Conservation (phyloP, 2,329 filamentous ascomycete species). For the Pseudogymnoascus sp. region DNA sequence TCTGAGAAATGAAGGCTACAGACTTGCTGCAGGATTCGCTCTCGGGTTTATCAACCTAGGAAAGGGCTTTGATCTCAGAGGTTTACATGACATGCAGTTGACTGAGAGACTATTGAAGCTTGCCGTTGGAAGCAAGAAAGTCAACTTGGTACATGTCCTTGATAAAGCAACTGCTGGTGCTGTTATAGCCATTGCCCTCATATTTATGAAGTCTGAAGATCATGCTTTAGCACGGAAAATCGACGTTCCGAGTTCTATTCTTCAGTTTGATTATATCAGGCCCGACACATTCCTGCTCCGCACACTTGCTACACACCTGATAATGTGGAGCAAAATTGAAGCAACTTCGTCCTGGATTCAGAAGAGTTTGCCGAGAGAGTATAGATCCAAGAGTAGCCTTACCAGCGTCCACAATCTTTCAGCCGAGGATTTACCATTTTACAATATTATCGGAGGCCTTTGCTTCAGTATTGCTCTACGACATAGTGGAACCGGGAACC, state of each 20-base stretch:
- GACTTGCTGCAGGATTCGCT: conserved; percentile 86
- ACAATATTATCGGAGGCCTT: conserved; percentile 82
- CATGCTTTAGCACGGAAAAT: conserved; percentile 80
- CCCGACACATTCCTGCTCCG: conserved; percentile 87
- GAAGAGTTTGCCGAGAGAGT: conserved; percentile 61
- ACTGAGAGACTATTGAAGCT: conserved; percentile 80
- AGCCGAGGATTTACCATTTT: conserved; percentile 82
- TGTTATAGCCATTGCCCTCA: conserved; percentile 78
- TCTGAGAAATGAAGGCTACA: conserved; percentile 89
- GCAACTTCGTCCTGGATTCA: conserved; percentile 68
- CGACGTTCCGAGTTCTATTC: conserved; percentile 78
- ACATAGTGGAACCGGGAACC: conserved; percentile 64
- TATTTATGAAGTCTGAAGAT: conserved; percentile 97
- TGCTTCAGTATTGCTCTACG: conserved; percentile 72
- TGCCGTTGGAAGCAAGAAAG: conserved; percentile 81
- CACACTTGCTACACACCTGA: conserved; percentile 81
- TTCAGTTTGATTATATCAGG: conserved; percentile 92
- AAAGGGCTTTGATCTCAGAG: conserved; percentile 78
- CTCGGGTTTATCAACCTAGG: conserved; percentile 91
- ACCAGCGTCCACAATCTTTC: conserved; percentile 52
- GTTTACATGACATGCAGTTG: conserved; percentile 86
- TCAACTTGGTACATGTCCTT: conserved; percentile 84
- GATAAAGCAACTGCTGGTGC: conserved; percentile 92
- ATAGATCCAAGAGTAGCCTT: conserved; percentile 54
- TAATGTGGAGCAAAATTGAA: conserved; percentile 81